Evolutionary conservation across 805 yeast genomes (phyloP).

Genomic region (Yamadazyma paraphyllophila): DNA sequence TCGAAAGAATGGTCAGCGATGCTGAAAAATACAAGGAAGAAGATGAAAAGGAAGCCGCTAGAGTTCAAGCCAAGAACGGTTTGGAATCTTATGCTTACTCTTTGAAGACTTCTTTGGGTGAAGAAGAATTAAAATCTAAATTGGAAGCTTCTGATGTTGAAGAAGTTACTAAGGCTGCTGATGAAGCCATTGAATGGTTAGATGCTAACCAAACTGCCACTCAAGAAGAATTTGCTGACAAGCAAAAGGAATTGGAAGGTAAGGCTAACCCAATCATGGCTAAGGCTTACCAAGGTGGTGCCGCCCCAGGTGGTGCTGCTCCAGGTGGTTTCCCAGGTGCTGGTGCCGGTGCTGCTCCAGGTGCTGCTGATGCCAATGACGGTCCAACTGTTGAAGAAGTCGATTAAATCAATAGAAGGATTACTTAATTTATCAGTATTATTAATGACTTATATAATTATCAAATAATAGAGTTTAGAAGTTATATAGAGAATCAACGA

Average conservation of each 20-base stretch:
- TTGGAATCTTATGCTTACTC: slow-evolving; percentile 95
- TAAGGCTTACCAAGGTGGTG: slow-evolving; percentile 94
- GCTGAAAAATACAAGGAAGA: slow-evolving; percentile 97
- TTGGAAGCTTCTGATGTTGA: slow-evolving; percentile 54
- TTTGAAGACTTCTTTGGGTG: slow-evolving; percentile 69
- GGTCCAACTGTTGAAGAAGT: slow-evolving; percentile 58
- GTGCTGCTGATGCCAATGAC: slow-evolving; percentile 50
- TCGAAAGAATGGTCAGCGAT: slow-evolving; percentile 95
- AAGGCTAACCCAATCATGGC: slow-evolving; percentile 96
- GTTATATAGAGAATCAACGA: slow-evolving; percentile 8
- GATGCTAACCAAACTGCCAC: slow-evolving; percentile 91
- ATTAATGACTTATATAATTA: slow-evolving; percentile 8
- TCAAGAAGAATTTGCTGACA: slow-evolving; percentile 86
- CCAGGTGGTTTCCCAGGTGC: slow-evolving; percentile 63
- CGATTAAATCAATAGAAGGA: slow-evolving; percentile 30
- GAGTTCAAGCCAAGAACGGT: slow-evolving; percentile 92
- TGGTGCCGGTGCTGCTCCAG: slow-evolving; percentile 59
- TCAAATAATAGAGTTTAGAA: slow-evolving; percentile 4
- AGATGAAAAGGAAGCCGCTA: slow-evolving; percentile 90
- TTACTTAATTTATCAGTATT: neutral
- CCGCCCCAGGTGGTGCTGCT: slow-evolving; percentile 68
- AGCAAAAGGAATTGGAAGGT: slow-evolving; percentile 93
- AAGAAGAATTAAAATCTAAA: slow-evolving; percentile 14
- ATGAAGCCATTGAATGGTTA: slow-evolving; percentile 86
- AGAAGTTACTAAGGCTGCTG: slow-evolving; percentile 73